Percentiles rank a stretch among this genome's conserved stretches.
These are phyloP conservation scores for Tricholoma matsutake DNA, from an alignment of 768 basidiomycete genomes.

Conservation along the genomic window DNA sequence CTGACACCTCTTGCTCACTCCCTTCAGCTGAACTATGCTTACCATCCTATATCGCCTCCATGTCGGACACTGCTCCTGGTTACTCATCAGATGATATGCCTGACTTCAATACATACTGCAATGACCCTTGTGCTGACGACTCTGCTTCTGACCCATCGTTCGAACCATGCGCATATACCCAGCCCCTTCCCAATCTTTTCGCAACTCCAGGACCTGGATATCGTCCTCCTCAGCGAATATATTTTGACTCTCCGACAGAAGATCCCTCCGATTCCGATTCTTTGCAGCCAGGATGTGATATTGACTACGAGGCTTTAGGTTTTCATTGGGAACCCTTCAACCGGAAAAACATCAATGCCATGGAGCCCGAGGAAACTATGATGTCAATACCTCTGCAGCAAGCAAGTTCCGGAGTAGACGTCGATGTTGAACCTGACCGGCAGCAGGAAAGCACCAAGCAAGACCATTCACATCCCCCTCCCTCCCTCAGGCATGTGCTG, in stretches of 20 bases:
- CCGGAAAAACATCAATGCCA: conserved; percentile 19
- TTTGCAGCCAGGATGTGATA: conserved; percentile 30
- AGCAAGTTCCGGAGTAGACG: not conserved
- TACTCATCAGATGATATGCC: conserved; percentile 18
- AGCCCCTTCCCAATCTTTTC: conserved; percentile 27
- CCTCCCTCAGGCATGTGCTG: conserved; percentile 9
- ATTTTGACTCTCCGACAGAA: conserved; percentile 52
- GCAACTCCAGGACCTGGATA: conserved; percentile 49
- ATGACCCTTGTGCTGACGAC: conserved; percentile 15
- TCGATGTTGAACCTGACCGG: not conserved
- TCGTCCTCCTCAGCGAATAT: conserved; percentile 32
- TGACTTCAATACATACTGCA: conserved; percentile 11
- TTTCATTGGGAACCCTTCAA: conserved; percentile 59
- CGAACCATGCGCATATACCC: conserved; percentile 9
- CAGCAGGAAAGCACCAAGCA: not conserved
- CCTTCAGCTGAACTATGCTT: conserved; percentile 5
- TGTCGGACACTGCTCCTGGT: conserved; percentile 14
- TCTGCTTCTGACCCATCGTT: conserved; percentile 14
- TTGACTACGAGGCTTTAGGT: conserved; percentile 41
- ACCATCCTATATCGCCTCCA: conserved; percentile 10
- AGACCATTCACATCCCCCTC: not conserved
- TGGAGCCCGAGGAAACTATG: not conserved
- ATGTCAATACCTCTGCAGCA: not conserved
- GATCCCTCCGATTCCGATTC: conserved; percentile 43
- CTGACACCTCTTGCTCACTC: not conserved